Percentiles rank a stretch among this genome's conserved stretches.
These are phyloP conservation scores for Aspergillus sclerotioniger DNA, from an alignment of 495 filamentous ascomycete species.

Conservation along the genomic window DNA sequence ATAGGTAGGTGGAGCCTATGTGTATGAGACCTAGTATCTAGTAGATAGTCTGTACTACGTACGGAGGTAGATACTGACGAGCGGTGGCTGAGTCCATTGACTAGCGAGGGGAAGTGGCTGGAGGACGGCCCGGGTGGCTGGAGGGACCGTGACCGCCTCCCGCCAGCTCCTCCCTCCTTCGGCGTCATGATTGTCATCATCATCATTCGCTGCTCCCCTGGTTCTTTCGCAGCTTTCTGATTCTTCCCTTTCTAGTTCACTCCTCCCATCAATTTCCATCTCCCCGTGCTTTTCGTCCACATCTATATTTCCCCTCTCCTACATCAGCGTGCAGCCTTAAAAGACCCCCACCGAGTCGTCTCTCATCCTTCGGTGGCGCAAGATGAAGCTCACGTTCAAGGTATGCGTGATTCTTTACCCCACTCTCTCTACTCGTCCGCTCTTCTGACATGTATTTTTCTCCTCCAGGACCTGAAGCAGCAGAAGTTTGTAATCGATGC, in stretches of 20 bases:
- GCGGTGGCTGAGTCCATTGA: slow-evolving; percentile 2
- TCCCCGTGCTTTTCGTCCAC: not conserved
- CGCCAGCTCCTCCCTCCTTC: slow-evolving; percentile 14
- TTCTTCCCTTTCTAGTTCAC: slow-evolving; percentile 5
- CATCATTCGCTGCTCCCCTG: slow-evolving; percentile 12
- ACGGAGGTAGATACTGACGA: not conserved
- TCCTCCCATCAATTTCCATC: not conserved
- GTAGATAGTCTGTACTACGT: not conserved
- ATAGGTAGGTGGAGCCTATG: too few relatives aligned
- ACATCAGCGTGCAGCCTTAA: not conserved
- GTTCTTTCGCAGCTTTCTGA: slow-evolving; percentile 6
- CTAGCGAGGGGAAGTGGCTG: too few relatives aligned
- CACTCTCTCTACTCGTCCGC: slow-evolving; percentile 10
- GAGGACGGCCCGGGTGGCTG: not conserved
- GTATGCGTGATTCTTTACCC: slow-evolving; percentile 40
- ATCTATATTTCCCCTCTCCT: not conserved
- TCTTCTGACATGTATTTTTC: slow-evolving; percentile 16
- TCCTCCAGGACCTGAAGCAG: slow-evolving; percentile 84
- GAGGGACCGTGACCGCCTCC: slow-evolving; percentile 21
- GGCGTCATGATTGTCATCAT: slow-evolving; percentile 23
- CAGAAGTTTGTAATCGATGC: slow-evolving; percentile 95
- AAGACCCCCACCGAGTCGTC: slow-evolving; percentile 10
- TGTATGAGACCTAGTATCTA: too few relatives aligned
- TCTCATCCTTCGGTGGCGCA: slow-evolving; percentile 35
- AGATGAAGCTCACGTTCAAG: slow-evolving; percentile 86